Conservation (phyloP, 2,329 filamentous ascomycete genomes). For the Orbilia javanica region DNA sequence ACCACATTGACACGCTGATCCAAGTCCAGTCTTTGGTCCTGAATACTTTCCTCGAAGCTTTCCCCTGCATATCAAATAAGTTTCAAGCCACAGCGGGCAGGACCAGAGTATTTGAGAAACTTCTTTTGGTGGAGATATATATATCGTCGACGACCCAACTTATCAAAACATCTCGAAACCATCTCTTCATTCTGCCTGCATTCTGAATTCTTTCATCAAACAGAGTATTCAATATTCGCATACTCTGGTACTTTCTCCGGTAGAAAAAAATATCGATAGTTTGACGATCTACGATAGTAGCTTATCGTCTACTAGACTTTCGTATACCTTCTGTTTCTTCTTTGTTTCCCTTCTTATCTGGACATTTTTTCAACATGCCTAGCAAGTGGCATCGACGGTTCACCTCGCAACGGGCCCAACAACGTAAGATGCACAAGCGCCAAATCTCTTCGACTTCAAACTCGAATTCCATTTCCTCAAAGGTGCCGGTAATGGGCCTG, state of each 20-base stretch:
- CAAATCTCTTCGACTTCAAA: conserved; percentile 36
- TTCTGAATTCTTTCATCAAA: conserved; percentile 59
- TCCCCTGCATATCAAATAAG: conserved; percentile 52
- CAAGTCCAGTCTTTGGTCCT: conserved; percentile 33
- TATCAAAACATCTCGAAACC: conserved; percentile 37
- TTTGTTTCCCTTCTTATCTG: conserved; percentile 33
- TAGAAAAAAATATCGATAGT: conserved; percentile 20
- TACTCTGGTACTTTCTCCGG: conserved; percentile 44
- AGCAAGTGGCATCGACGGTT: conserved; percentile 57
- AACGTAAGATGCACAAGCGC: conserved; percentile 54
- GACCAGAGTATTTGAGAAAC: conserved; percentile 4
- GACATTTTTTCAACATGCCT: conserved; percentile 54
- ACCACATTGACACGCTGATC: conserved; percentile 55
- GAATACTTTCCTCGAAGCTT: conserved; percentile 33
- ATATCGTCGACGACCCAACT: conserved; percentile 45
- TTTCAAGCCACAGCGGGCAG: conserved; percentile 41
- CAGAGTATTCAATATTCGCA: conserved; percentile 39
- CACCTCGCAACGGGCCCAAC: conserved; percentile 54
- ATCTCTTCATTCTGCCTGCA: conserved; percentile 50
- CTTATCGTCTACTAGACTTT: conserved; percentile 24
- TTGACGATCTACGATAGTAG: conserved; percentile 23
- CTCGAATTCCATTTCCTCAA: conserved; percentile 25
- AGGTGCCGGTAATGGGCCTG: conserved; percentile 35
- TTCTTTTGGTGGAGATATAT: conserved; percentile 35
- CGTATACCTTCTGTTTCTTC: conserved; percentile 7